Percentiles rank a stretch among this genome's conserved stretches.
Evolutionary conservation across 306 rosid genomes (phyloP).

Genomic region (Medicago lupulina): DNA sequence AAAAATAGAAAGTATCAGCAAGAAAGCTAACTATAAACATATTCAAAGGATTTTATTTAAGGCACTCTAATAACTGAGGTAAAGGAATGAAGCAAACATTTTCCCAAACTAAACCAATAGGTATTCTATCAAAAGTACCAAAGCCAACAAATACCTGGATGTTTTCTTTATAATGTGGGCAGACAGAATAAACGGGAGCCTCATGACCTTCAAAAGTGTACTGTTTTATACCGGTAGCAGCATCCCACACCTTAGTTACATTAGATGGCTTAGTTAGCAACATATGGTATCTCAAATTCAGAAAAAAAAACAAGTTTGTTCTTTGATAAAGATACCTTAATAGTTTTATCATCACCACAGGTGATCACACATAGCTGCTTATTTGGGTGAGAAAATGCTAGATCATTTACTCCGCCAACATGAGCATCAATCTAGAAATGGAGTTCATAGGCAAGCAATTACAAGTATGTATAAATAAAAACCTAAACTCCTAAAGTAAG

Average conservation of each 20-base stretch:
- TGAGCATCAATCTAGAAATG: constrained; percentile 89
- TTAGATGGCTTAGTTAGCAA: constrained; percentile 45
- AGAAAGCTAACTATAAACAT: constrained; percentile 30
- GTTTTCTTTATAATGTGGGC: constrained; percentile 94
- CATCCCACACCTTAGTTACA: constrained; percentile 89
- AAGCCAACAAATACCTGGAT: constrained; percentile 70
- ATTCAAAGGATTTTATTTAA: constrained; percentile 20
- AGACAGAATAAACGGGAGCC: constrained; percentile 96
- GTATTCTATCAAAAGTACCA: not conserved
- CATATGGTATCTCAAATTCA: constrained; percentile 12
- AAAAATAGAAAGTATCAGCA: constrained; percentile 25
- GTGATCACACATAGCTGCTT: constrained; percentile 96
- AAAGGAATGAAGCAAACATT: constrained; percentile 25
- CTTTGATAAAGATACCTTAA: constrained; percentile 66
- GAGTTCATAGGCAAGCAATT: constrained; percentile 30
- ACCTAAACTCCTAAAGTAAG: constrained; percentile 25
- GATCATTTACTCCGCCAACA: constrained; percentile 96
- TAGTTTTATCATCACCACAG: constrained; percentile 96
- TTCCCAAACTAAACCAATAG: constrained; percentile 14
- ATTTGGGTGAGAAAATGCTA: constrained; percentile 96
- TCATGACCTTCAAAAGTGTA: constrained; percentile 95
- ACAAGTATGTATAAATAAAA: constrained; percentile 30
- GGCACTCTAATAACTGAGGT: constrained; percentile 24
- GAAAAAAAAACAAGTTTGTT: constrained; percentile 34
- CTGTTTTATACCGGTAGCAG: constrained; percentile 78